These are phyloP conservation scores for Adansonia madagascariensis DNA, from an alignment of 441 rosid genomes.

Conservation along the genomic window DNA sequence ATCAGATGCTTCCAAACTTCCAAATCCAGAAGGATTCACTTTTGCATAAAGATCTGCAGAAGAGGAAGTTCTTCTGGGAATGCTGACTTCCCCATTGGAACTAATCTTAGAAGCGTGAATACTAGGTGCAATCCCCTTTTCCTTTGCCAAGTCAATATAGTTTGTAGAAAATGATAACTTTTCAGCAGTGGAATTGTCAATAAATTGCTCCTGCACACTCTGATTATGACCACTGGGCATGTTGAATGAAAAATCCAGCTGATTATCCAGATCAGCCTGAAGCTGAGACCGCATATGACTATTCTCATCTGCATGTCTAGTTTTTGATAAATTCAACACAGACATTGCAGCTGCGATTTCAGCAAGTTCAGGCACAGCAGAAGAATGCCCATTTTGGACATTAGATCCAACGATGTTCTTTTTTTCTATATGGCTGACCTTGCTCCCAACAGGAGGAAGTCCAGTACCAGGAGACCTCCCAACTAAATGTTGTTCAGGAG, in stretches of 20 bases:
- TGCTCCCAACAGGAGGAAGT: conserved; percentile 74
- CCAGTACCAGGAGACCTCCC: conserved; percentile 64
- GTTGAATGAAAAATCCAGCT: conserved; percentile 51
- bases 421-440: conserved; percentile 58
- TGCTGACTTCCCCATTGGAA: conserved; percentile 53
- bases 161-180: conserved; percentile 48
- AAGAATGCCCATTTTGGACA: conserved; percentile 51
- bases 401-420: conserved; percentile 47
- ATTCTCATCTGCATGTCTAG: conserved; percentile 51
- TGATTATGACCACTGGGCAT: conserved; percentile 55
- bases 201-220: conserved; percentile 52
- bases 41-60: conserved; percentile 66
- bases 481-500: conserved; percentile 64
- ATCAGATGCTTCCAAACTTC: conserved; percentile 52
- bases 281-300: conserved; percentile 45
- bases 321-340: conserved; percentile 53
- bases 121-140: conserved; percentile 46
- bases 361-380: conserved; percentile 47
- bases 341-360: conserved; percentile 66
- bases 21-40: conserved; percentile 55
- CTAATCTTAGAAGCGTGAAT: conserved; percentile 46
- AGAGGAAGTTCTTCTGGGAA: conserved; percentile 74
- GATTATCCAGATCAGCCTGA: conserved; percentile 47
- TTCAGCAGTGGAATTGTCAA: conserved; percentile 48
- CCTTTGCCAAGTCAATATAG: conserved; percentile 49